phyloP scores from a whole-genome alignment of 495 filamentous ascomycete species.

The Melanomma pulvis-pyrius region DNA sequence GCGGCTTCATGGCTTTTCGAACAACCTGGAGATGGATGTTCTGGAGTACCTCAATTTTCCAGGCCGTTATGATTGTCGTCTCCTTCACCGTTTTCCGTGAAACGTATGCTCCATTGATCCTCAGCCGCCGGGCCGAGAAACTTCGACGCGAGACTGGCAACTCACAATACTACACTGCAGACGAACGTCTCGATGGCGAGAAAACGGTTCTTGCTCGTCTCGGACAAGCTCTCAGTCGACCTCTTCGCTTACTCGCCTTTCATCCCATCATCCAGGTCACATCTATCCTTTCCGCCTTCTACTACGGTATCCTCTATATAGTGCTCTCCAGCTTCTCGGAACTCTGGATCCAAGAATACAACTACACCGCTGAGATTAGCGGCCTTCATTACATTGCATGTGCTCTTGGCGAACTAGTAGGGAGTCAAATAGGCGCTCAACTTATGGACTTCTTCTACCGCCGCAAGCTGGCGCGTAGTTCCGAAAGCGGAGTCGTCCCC shows the following conservation, averaged over 20 bases:
- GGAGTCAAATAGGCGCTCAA: slow-evolving; percentile 20
- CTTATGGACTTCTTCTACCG: slow-evolving; percentile 32
- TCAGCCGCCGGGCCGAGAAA: slow-evolving; percentile 14
- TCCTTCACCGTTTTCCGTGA: slow-evolving; percentile 26
- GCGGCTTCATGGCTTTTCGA: slow-evolving; percentile 33
- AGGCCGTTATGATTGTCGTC: slow-evolving; percentile 15
- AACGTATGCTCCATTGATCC: slow-evolving; percentile 28
- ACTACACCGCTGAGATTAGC: slow-evolving; percentile 16
- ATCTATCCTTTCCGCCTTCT: slow-evolving; percentile 40
- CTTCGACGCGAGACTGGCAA: slow-evolving; percentile 28
- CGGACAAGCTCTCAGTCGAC: background rate
- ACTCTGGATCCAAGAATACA: slow-evolving; percentile 25
- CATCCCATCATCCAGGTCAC: slow-evolving; percentile 45
- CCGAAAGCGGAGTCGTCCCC: slow-evolving; percentile 19
- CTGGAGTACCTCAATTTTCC: slow-evolving; percentile 37
- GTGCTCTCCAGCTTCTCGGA: slow-evolving; percentile 43
- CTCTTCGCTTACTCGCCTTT: slow-evolving; percentile 41
- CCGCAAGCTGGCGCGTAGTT: background rate
- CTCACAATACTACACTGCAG: slow-evolving; percentile 17
- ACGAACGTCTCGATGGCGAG: slow-evolving; percentile 1
- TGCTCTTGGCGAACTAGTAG: slow-evolving; percentile 22
- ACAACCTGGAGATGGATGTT: slow-evolving; percentile 41
- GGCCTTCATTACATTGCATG: slow-evolving; percentile 39
- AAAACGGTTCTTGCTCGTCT: background rate
- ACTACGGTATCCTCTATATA: slow-evolving; percentile 47